A percentile compares a stretch with the other conserved stretches of the same genome.
These are phyloP conservation scores for Spergularia bocconei DNA, from an alignment of 148 eudicot genomes.

Conservation along the genomic window DNA sequence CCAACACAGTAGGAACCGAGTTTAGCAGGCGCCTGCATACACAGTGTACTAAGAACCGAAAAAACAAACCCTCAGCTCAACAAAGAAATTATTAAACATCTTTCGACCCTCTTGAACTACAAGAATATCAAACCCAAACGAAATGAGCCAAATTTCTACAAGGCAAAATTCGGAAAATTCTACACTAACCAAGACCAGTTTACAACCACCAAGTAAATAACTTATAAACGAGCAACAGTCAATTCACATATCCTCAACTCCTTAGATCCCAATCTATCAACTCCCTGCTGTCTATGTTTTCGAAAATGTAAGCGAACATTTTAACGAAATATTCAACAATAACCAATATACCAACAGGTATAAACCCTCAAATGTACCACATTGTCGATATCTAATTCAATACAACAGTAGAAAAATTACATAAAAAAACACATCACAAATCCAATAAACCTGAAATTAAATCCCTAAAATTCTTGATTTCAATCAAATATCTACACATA, in stretches of 20 bases:
- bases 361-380: slow-evolving; percentile 7
- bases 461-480: not conserved
- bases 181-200: not conserved
- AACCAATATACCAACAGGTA: not conserved
- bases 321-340: not conserved
- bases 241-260: too few relatives aligned
- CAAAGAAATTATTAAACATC: too few relatives aligned
- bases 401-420: slow-evolving; percentile 14
- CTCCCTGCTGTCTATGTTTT: too few relatives aligned
- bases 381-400: slow-evolving; percentile 3
- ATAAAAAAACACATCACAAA: not conserved
- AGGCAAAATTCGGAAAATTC: not conserved
- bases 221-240: not conserved
- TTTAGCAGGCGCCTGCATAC: too few relatives aligned
- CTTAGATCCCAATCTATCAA: too few relatives aligned
- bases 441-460: not conserved
- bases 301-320: too few relatives aligned
- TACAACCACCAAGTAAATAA: not conserved
- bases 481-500: not conserved
- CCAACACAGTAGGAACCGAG: too few relatives aligned
- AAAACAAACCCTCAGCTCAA: too few relatives aligned
- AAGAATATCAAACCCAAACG: too few relatives aligned
- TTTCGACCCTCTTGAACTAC: too few relatives aligned
- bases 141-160: not conserved
- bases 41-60: too few relatives aligned